Percentiles rank a stretch among this genome's conserved stretches.
Evolutionary conservation across 306 rosid species (phyloP).

Genomic region (Fagus sylvatica): DNA sequence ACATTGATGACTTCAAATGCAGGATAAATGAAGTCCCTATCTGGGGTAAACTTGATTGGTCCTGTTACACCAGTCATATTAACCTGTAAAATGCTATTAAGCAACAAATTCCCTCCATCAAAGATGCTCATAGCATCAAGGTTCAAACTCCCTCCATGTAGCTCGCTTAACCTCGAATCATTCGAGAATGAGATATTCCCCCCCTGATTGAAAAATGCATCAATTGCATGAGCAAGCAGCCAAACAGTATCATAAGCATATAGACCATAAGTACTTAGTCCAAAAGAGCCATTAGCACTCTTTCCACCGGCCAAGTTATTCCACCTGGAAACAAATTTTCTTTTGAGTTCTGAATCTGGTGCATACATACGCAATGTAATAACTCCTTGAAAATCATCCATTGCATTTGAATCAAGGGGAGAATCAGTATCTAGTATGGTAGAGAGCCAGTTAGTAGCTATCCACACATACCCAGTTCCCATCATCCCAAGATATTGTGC

Average conservation of each 20-base stretch:
- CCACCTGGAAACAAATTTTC: slow-evolving; percentile 76
- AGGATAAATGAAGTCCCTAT: slow-evolving; percentile 59
- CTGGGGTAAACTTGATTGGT: slow-evolving; percentile 51
- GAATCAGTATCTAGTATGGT: slow-evolving; percentile 49
- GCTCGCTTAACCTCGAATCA: slow-evolving; percentile 49
- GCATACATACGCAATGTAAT: slow-evolving; percentile 67
- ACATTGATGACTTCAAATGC: slow-evolving; percentile 84
- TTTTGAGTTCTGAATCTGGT: slow-evolving; percentile 65
- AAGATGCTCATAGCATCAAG: slow-evolving; percentile 76
- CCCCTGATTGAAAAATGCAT: slow-evolving; percentile 75
- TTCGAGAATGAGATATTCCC: slow-evolving; percentile 62
- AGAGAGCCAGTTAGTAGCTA: slow-evolving; percentile 74
- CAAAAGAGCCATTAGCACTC: slow-evolving; percentile 35
- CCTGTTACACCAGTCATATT: slow-evolving; percentile 85
- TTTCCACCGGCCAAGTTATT: slow-evolving; percentile 56
- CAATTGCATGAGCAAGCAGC: slow-evolving; percentile 79
- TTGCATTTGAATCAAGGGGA: slow-evolving; percentile 42
- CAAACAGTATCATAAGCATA: slow-evolving; percentile 89
- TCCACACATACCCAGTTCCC: slow-evolving; percentile 90
- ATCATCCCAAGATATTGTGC: slow-evolving; percentile 84
- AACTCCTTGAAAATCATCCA: slow-evolving; percentile 71
- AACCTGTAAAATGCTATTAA: slow-evolving; percentile 47
- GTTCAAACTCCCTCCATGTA: slow-evolving; percentile 41
- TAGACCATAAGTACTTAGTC: slow-evolving; percentile 53
- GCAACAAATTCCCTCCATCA: slow-evolving; percentile 57